Evolutionary conservation across 257 asterid species (phyloP).

Genomic region (Jacaranda mimosifolia): DNA sequence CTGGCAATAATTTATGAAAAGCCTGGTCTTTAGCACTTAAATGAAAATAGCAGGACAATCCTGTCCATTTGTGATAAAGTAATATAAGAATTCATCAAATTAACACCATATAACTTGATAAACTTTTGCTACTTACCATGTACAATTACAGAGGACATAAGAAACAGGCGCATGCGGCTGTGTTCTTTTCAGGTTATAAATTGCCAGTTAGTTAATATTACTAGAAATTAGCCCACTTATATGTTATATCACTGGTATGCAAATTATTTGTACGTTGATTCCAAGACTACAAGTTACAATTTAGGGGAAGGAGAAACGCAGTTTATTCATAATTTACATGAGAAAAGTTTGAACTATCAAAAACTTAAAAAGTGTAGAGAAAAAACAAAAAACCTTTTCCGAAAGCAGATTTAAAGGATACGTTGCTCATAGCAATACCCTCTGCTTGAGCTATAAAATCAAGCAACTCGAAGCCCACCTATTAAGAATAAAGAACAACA

Average conservation of each 20-base stretch:
- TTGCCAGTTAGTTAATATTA: neutral
- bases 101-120: neutral
- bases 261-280: neutral
- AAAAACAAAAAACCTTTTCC: conserved; percentile 70
- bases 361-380: neutral
- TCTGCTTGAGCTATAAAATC: conserved; percentile 90
- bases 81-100: neutral
- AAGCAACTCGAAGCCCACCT: conserved; percentile 97
- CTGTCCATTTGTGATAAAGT: neutral
- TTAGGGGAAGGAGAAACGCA: no score
- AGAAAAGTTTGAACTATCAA: neutral
- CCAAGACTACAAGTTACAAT: no score
- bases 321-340: neutral
- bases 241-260: neutral
- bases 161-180: neutral
- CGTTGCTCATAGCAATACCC: conserved; percentile 73
- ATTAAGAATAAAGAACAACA: conserved; percentile 15
- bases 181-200: neutral
- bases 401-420: conserved; percentile 82
- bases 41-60: neutral
- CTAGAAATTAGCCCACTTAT: neutral
- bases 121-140: neutral
- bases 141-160: neutral
- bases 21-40: neutral
- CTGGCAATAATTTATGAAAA: neutral